A percentile compares a stretch with the other conserved stretches of the same genome.
Evolutionary conservation across 2,329 filamentous ascomycete genomes (phyloP).

Genomic region (Polytolypa hystricis): DNA sequence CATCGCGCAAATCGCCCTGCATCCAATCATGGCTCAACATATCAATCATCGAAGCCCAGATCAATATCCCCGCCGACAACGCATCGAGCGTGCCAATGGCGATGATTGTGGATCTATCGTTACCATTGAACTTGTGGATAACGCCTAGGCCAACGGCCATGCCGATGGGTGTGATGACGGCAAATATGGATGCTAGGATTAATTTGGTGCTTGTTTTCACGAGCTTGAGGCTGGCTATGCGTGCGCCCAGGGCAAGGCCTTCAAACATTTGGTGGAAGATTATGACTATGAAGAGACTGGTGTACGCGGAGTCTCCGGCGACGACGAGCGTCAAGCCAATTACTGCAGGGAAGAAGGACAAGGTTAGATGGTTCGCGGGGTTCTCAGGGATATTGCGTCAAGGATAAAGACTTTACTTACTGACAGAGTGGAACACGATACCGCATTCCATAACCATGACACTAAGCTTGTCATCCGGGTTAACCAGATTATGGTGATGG

Average conservation of each 20-base stretch:
- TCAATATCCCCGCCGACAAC: slow-evolving; percentile 60
- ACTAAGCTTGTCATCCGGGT: slow-evolving; percentile 38
- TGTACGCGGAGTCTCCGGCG: slow-evolving; percentile 36
- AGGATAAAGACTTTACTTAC: slow-evolving; percentile 47
- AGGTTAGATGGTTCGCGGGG: slow-evolving; percentile 49
- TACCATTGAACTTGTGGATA: slow-evolving; percentile 60
- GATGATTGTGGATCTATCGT: slow-evolving; percentile 55
- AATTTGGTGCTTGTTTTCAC: slow-evolving; percentile 34
- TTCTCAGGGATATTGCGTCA: too few relatives aligned
- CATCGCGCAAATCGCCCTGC: slow-evolving; percentile 45
- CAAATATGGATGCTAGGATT: slow-evolving; percentile 52
- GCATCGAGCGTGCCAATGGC: slow-evolving; percentile 65
- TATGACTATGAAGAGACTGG: slow-evolving; percentile 50
- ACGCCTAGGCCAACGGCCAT: slow-evolving; percentile 74
- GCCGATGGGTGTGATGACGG: slow-evolving; percentile 62
- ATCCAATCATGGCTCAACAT: slow-evolving; percentile 73
- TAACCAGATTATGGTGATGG: slow-evolving; percentile 18
- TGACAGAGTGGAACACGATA: slow-evolving; percentile 62
- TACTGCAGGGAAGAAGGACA: slow-evolving; percentile 49
- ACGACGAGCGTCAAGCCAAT: slow-evolving; percentile 56
- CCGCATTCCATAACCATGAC: slow-evolving; percentile 63
- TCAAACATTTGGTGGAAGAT: slow-evolving; percentile 72
- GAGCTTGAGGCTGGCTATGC: slow-evolving; percentile 33
- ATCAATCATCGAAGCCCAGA: slow-evolving; percentile 72
- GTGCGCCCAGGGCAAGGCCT: slow-evolving; percentile 50